Evolutionary conservation across 2,329 filamentous ascomycete genomes (phyloP).

Genomic region (Dothideomycetes sp.): DNA sequence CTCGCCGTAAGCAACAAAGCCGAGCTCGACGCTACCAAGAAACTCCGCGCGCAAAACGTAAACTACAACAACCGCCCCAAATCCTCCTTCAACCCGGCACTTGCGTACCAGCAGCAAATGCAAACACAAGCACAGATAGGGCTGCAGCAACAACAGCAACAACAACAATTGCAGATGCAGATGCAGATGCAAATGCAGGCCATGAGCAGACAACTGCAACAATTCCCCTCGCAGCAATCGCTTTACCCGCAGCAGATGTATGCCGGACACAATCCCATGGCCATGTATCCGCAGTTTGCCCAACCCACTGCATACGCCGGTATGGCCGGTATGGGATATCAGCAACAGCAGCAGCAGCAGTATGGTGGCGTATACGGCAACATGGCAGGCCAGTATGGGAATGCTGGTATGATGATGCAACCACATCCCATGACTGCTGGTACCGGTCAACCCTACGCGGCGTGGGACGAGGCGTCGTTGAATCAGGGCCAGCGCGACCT

Average conservation of each 20-base stretch:
- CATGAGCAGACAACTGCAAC: too few species aligned
- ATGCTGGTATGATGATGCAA: conserved; percentile 5
- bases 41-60: conserved; percentile 5
- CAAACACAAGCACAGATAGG: neutral
- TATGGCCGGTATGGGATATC: neutral
- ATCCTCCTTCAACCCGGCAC: neutral
- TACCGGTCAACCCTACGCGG: neutral
- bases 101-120: conserved; percentile 3
- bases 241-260: neutral
- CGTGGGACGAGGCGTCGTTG: conserved; percentile 22
- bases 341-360: conserved; percentile 3
- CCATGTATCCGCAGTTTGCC: conserved; percentile 8
- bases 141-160: neutral
- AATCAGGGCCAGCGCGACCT: conserved; percentile 42
- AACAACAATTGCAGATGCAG: conserved; percentile 7
- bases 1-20: conserved; percentile 3
- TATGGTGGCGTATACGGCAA: too few species aligned
- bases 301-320: neutral
- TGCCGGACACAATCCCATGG: neutral
- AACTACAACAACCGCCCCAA: neutral
- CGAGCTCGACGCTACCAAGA: conserved; percentile 2
- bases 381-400: too few species aligned
- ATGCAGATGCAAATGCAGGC: conserved; percentile 6
- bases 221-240: too few species aligned
- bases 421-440: conserved; percentile 1